These are phyloP conservation scores for Citrus glauca DNA, from an alignment of 345 rosid genomes.

Conservation along the genomic window DNA sequence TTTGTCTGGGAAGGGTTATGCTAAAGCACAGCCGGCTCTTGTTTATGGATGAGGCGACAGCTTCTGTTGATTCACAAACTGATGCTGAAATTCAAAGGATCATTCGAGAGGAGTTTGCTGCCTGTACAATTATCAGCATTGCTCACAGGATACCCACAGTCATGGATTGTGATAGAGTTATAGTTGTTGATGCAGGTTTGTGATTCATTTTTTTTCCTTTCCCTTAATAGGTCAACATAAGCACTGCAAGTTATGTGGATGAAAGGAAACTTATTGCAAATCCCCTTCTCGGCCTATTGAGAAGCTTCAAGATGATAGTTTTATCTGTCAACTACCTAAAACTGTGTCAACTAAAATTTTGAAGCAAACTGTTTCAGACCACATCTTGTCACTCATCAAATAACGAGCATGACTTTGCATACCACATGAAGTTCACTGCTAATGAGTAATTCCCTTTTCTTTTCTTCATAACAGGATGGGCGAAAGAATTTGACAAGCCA, in stretches of 20 bases:
- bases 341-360: not conserved
- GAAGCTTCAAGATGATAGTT: not conserved
- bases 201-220: not conserved
- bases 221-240: not conserved
- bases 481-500: conserved; percentile 78
- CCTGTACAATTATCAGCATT: conserved; percentile 87
- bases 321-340: not conserved
- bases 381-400: not conserved
- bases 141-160: conserved; percentile 97
- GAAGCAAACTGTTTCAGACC: not conserved
- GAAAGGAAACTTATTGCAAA: not conserved
- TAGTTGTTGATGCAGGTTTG: conserved; percentile 80
- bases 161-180: conserved; percentile 89
- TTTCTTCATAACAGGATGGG: conserved; percentile 43
- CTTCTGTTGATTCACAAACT: conserved; percentile 92
- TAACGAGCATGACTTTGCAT: not conserved
- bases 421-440: not conserved
- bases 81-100: conserved; percentile 85
- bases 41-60: conserved; percentile 96
- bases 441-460: not conserved
- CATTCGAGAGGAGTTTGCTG: conserved; percentile 78
- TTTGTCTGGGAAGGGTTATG: conserved; percentile 89
- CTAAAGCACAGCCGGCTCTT: conserved; percentile 72
- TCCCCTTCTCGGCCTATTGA: not conserved
- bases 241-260: not conserved